Conservation (phyloP, 2,329 filamentous ascomycete genomes). For the Arthrobotrys megalospora region DNA sequence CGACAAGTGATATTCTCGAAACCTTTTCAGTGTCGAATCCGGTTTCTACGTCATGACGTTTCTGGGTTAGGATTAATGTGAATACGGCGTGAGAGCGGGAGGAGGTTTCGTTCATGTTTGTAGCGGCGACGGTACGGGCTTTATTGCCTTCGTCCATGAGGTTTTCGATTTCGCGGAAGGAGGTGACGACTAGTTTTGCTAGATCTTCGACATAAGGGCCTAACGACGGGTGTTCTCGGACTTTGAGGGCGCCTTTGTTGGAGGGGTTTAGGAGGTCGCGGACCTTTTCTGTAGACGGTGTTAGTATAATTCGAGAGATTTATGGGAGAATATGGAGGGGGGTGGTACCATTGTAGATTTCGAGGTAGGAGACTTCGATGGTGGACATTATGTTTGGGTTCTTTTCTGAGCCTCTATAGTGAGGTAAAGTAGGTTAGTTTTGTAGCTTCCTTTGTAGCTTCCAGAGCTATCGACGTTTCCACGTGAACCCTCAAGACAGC, state of each 20-base stretch:
- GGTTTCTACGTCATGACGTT: conserved; percentile 89
- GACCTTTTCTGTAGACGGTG: conserved; percentile 77
- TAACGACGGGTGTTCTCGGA: conserved; percentile 96
- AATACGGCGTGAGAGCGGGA: conserved; percentile 99
- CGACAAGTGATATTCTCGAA: conserved; percentile 96
- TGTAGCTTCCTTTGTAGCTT: conserved; percentile 14
- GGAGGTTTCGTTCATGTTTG: conserved; percentile 99
- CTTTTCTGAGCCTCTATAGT: conserved; percentile 72
- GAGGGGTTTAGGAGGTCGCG: conserved; percentile 94
- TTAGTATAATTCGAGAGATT: conserved; percentile 1
- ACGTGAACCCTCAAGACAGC: not conserved
- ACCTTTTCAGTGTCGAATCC: conserved; percentile 99
- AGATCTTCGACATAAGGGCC: conserved; percentile 98
- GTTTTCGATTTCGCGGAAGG: conserved; percentile 95
- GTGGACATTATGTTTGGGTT: conserved; percentile 88
- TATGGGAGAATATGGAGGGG: conserved; percentile 11
- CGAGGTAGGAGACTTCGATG: conserved; percentile 96
- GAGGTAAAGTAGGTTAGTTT: not conserved
- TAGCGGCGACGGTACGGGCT: conserved; percentile 89
- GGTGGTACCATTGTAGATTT: conserved; percentile 85
- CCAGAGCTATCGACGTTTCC: conserved; percentile 4
- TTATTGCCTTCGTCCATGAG: conserved; percentile 99
- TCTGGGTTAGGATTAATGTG: conserved; percentile 94
- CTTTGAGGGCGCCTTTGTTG: conserved; percentile 96
- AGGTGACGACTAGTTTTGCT: conserved; percentile 92